Evolutionary conservation across 331 rosid genomes (phyloP).

Genomic region (Cydonia oblonga): DNA sequence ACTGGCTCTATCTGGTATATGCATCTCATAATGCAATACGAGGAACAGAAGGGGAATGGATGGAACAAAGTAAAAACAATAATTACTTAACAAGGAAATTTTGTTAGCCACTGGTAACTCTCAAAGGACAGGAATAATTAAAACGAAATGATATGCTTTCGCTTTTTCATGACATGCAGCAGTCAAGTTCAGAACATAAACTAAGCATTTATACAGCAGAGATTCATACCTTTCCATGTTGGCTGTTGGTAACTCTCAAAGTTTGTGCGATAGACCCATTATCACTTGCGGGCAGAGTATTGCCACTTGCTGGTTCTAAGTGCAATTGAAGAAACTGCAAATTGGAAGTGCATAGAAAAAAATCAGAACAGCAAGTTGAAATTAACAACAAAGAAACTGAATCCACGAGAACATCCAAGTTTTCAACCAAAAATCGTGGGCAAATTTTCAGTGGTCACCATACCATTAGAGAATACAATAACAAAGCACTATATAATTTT

Average conservation of each 20-base stretch:
- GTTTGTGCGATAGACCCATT: conserved; percentile 61
- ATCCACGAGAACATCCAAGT: not conserved
- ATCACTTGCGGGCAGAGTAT: conserved; percentile 59
- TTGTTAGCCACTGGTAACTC: not conserved
- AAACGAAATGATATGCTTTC: not conserved
- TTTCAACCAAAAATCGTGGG: not conserved
- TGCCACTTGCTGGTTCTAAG: conserved; percentile 89
- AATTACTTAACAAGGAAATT: not conserved
- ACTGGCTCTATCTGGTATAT: no score
- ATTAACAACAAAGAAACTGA: conserved; percentile 4
- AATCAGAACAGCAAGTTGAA: conserved; percentile 24
- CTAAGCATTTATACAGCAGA: not conserved
- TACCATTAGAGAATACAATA: not conserved
- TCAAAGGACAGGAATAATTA: not conserved
- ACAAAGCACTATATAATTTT: not conserved
- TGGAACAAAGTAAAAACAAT: not conserved
- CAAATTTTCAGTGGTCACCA: not conserved
- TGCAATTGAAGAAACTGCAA: conserved; percentile 92
- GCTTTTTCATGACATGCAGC: no score
- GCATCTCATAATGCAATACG: no score
- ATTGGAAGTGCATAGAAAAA: conserved; percentile 20
- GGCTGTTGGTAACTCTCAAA: conserved; percentile 79
- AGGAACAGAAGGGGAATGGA: no score
- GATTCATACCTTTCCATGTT: conserved; percentile 79
- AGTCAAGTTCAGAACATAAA: not conserved